Evolutionary conservation across 2,329 filamentous ascomycete genomes (phyloP).

Genomic region (Plenodomus tracheiphilus): DNA sequence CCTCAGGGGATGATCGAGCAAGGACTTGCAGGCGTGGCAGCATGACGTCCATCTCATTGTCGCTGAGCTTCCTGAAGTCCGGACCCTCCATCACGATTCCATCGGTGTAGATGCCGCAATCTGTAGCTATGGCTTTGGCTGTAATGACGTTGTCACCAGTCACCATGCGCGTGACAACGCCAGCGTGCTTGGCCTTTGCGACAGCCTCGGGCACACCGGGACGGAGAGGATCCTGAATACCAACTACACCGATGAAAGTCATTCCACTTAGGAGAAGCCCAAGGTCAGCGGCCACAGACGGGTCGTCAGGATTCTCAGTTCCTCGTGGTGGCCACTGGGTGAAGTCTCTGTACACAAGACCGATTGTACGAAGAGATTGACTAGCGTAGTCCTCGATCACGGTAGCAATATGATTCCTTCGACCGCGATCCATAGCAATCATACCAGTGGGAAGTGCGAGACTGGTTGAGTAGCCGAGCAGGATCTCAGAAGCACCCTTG

Average conservation of each 20-base stretch:
- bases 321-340: constrained; percentile 73
- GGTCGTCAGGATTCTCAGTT: constrained; percentile 62
- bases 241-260: constrained; percentile 72
- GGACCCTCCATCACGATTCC: constrained; percentile 78
- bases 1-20: constrained; percentile 69
- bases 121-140: constrained; percentile 74
- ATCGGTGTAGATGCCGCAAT: constrained; percentile 73
- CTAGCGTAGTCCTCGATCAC: constrained; percentile 69
- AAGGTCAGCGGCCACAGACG: constrained; percentile 60
- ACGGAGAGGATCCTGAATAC: constrained; percentile 79
- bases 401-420: constrained; percentile 56
- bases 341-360: constrained; percentile 80
- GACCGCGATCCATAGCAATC: constrained; percentile 58
- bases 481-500: constrained; percentile 56
- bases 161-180: constrained; percentile 83
- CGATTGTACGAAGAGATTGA: constrained; percentile 80
- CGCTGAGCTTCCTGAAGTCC: constrained; percentile 71
- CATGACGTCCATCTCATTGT: constrained; percentile 57
- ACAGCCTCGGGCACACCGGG: constrained; percentile 74
- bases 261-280: constrained; percentile 70
- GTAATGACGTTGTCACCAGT: constrained; percentile 81
- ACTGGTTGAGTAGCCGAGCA: constrained; percentile 50
- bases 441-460: constrained; percentile 41
- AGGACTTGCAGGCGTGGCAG: constrained; percentile 68
- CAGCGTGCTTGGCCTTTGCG: constrained; percentile 70